Evolutionary conservation across 2,329 filamentous ascomycete species (phyloP).

Genomic region (Trichocomaceae sp.): DNA sequence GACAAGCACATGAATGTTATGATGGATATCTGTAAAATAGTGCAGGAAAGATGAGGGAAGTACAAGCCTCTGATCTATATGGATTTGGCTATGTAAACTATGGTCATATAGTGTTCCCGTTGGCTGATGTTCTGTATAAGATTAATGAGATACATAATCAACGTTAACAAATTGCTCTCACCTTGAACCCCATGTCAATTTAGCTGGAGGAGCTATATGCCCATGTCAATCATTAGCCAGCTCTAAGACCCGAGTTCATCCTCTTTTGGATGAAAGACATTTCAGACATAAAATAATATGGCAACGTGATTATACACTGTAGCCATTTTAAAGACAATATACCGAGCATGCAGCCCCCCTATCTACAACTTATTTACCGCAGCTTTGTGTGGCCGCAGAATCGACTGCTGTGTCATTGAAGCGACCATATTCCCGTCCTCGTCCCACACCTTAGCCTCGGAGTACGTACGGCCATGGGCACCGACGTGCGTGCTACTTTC

Average conservation of each 20-base stretch:
- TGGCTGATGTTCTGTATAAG: too few relatives aligned
- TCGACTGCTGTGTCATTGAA: constrained; percentile 43
- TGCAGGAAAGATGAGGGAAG: not conserved
- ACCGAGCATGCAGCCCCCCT: not conserved
- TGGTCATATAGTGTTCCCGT: too few relatives aligned
- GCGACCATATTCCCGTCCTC: constrained; percentile 40
- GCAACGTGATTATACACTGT: too few relatives aligned
- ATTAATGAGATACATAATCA: too few relatives aligned
- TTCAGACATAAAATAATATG: too few relatives aligned
- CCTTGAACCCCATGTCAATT: too few relatives aligned
- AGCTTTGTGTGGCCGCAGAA: constrained; percentile 5
- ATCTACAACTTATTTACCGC: not conserved
- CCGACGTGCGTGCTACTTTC: constrained; percentile 38
- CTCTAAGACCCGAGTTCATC: too few relatives aligned
- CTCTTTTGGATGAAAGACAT: too few relatives aligned
- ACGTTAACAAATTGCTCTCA: too few relatives aligned
- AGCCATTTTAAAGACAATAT: not conserved
- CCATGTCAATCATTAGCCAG: too few relatives aligned
- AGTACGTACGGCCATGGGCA: constrained; percentile 40
- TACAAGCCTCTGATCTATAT: not conserved
- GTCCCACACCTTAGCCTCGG: constrained; percentile 42
- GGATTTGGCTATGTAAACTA: not conserved
- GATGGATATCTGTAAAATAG: too few relatives aligned
- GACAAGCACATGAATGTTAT: not conserved
- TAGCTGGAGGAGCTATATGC: too few relatives aligned